phyloP scores from a whole-genome alignment of 78 protist genomes.

The Dictyostelium firmibasis region DNA sequence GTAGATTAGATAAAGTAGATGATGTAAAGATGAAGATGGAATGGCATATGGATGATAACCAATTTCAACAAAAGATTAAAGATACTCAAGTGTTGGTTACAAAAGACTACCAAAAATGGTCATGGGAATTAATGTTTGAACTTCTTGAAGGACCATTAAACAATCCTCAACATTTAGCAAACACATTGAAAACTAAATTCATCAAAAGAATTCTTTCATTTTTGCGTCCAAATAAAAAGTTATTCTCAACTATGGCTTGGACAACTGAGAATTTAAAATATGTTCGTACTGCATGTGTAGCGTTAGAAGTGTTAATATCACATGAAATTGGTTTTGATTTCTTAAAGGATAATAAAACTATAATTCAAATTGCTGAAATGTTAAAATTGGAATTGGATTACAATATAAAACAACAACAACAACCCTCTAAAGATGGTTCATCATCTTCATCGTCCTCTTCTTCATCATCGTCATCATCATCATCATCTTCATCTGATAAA shows the following conservation, averaged over 20 bases:
- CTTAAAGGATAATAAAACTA: slow-evolving; percentile 63
- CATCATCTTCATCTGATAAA: background rate
- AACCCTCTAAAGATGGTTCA: background rate
- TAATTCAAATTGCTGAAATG: slow-evolving; percentile 61
- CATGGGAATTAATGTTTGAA: slow-evolving; percentile 75
- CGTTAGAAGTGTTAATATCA: slow-evolving; percentile 50
- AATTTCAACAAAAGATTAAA: slow-evolving; percentile 40
- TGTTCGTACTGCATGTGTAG: slow-evolving; percentile 53
- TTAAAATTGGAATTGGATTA: slow-evolving; percentile 34
- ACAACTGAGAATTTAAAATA: slow-evolving; percentile 75
- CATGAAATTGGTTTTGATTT: slow-evolving; percentile 64
- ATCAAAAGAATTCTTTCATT: slow-evolving; percentile 66
- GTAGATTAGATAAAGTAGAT: slow-evolving; percentile 57
- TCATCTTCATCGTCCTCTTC: background rate
- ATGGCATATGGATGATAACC: slow-evolving; percentile 74
- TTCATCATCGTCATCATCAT: too few species aligned
- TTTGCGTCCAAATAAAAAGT: slow-evolving; percentile 61
- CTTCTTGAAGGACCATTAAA: slow-evolving; percentile 76
- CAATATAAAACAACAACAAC: background rate
- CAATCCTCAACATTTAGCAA: slow-evolving; percentile 44
- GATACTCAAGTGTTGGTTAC: slow-evolving; percentile 77
- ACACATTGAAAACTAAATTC: slow-evolving; percentile 71
- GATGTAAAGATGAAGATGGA: slow-evolving; percentile 74
- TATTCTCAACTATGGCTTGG: slow-evolving; percentile 75
- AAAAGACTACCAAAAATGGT: slow-evolving; percentile 55